Percentiles rank a stretch among this genome's conserved stretches.
phyloP scores from a whole-genome alignment of 805 yeast species.

The Candida patagonica region DNA sequence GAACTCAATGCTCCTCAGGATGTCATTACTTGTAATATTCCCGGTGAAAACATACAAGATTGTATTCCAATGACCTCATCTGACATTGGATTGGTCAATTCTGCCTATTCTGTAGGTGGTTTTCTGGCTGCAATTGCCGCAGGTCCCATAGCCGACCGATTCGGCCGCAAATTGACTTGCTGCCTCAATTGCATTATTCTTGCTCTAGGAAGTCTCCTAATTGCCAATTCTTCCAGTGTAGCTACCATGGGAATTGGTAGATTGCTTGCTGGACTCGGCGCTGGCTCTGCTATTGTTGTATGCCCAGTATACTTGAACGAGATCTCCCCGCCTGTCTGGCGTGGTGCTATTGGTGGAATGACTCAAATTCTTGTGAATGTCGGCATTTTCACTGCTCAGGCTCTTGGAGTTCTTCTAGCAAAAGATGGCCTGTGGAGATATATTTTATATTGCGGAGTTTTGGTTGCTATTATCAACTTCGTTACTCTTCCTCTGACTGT shows the following conservation, averaged over 20 bases:
- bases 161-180: conserved; percentile 54
- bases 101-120: conserved; percentile 80
- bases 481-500: conserved; percentile 33
- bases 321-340: conserved; percentile 55
- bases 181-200: conserved; percentile 43
- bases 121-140: conserved; percentile 63
- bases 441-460: conserved; percentile 52
- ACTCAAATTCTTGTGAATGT: conserved; percentile 78
- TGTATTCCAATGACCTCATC: conserved; percentile 46
- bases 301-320: conserved; percentile 78
- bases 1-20: conserved; percentile 87
- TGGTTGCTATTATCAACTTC: conserved; percentile 44
- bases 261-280: conserved; percentile 71
- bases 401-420: conserved; percentile 61
- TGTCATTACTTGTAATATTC: conserved; percentile 42
- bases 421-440: conserved; percentile 62
- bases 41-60: conserved; percentile 18
- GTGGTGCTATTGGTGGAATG: conserved; percentile 82
- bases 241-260: conserved; percentile 52
- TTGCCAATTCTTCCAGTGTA: conserved; percentile 41
- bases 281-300: conserved; percentile 80
- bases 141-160: conserved; percentile 51
- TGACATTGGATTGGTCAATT: conserved; percentile 50
- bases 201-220: conserved; percentile 53
- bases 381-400: conserved; percentile 77